Conservation (phyloP, 139 green algal genomes). For the Diplosphaera chodatii region DNA sequence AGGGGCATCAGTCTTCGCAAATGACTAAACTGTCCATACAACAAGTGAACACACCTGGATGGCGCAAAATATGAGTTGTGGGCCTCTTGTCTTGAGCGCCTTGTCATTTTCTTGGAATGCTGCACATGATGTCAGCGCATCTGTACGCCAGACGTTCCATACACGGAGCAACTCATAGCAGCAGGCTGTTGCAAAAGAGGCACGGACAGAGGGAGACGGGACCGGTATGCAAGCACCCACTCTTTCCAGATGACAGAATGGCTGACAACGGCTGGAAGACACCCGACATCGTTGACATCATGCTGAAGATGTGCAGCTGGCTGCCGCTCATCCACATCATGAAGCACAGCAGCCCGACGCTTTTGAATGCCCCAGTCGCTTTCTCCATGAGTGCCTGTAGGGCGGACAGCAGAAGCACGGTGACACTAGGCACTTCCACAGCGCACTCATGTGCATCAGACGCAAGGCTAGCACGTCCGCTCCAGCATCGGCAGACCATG, state of each 20-base stretch:
- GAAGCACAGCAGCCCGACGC: slow-evolving; percentile 76
- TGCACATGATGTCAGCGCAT: too few species aligned
- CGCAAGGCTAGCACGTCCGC: too few species aligned
- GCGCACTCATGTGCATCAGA: too few species aligned
- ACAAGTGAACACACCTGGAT: slow-evolving; percentile 59
- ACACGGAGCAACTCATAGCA: too few species aligned
- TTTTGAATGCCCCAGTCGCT: slow-evolving; percentile 18
- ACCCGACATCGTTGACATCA: slow-evolving; percentile 80
- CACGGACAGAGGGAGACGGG: too few species aligned
- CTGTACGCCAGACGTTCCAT: too few species aligned
- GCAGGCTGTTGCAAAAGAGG: too few species aligned
- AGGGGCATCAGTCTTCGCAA: too few species aligned
- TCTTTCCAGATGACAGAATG: slow-evolving; percentile 62
- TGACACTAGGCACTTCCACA: too few species aligned
- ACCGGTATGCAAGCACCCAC: too few species aligned
- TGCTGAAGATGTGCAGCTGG: slow-evolving; percentile 87
- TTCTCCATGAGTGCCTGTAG: slow-evolving; percentile 10
- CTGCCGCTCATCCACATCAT: slow-evolving; percentile 96
- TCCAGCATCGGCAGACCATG: too few species aligned
- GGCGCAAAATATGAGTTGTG: slow-evolving; percentile 69
- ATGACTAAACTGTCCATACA: too few species aligned
- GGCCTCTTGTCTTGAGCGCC: slow-evolving; percentile 56
- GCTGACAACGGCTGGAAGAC: slow-evolving; percentile 70
- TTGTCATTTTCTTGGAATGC: slow-evolving; percentile 59
- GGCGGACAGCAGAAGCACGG: not conserved